phyloP scores from a whole-genome alignment of 139 green algal species.

The Eudorina sp. region DNA sequence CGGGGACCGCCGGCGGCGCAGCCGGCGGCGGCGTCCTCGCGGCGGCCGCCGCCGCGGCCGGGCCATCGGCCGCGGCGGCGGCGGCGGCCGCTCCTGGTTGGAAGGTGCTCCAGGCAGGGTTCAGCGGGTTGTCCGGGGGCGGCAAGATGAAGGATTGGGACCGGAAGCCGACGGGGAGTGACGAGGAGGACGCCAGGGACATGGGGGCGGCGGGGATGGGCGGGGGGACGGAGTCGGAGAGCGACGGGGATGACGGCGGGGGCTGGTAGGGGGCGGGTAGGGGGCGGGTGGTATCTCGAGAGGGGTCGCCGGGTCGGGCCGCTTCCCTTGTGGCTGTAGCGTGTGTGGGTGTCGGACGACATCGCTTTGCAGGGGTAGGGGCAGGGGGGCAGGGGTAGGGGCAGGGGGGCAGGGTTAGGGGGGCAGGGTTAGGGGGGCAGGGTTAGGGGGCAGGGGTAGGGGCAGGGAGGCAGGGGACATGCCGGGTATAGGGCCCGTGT shows the following conservation, averaged over 20 bases:
- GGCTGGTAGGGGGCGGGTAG: slow-evolving; percentile 45
- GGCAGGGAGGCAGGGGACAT: too few species aligned
- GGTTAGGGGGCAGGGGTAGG: too few species aligned
- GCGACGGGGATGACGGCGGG: slow-evolving; percentile 37
- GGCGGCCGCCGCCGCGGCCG: slow-evolving; percentile 40
- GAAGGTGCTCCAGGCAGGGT: slow-evolving; percentile 83
- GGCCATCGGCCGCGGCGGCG: neutral
- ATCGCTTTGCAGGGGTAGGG: too few species aligned
- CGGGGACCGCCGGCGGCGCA: neutral
- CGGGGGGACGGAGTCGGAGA: neutral
- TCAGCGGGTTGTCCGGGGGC: slow-evolving; percentile 72
- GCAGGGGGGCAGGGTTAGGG: too few species aligned
- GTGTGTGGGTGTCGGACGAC: too few species aligned
- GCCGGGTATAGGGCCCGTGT: too few species aligned
- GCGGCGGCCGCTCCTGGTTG: slow-evolving; percentile 64
- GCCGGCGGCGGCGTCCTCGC: slow-evolving; percentile 3
- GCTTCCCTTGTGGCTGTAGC: too few species aligned
- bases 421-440: too few species aligned
- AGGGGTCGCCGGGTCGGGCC: too few species aligned
- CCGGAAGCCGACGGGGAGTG: slow-evolving; percentile 56
- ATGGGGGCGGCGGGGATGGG: slow-evolving; percentile 30
- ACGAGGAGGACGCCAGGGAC: slow-evolving; percentile 47
- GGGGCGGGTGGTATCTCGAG: too few species aligned
- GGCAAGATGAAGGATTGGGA: slow-evolving; percentile 94
- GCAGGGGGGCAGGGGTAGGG: too few species aligned